phyloP scores from a whole-genome alignment of 805 yeast genomes.

The Blastobotrys peoriensis region DNA sequence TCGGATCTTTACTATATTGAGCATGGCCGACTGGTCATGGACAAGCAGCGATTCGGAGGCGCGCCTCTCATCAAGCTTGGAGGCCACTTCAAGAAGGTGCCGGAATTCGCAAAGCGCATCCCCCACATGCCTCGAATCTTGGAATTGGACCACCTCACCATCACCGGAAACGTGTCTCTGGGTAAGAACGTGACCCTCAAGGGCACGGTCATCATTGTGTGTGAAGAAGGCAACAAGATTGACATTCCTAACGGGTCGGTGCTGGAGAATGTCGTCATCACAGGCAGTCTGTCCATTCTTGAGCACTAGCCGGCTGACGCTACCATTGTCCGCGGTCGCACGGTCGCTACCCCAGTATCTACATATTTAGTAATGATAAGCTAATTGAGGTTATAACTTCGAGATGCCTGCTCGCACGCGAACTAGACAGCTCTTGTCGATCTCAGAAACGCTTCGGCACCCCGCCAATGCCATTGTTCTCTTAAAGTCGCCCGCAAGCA shows the following conservation, averaged over 20 bases:
- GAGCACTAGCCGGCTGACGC: conserved; percentile 79
- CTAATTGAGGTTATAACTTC: background rate
- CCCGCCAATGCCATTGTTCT: conserved; percentile 26
- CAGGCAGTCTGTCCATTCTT: conserved; percentile 91
- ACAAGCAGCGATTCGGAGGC: conserved; percentile 81
- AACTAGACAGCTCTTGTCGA: background rate
- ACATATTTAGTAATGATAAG: background rate
- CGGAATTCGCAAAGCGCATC: conserved; percentile 81
- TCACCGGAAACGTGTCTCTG: conserved; percentile 90
- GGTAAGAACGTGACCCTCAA: conserved; percentile 88
- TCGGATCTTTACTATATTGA: conserved; percentile 87
- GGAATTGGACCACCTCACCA: conserved; percentile 94
- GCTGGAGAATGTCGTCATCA: conserved; percentile 92
- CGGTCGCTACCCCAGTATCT: background rate
- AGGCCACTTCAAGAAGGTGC: conserved; percentile 92
- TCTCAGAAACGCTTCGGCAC: conserved; percentile 1
- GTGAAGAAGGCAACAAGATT: conserved; percentile 93
- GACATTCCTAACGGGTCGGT: conserved; percentile 96
- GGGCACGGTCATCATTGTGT: conserved; percentile 96
- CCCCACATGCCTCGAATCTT: conserved; percentile 94
- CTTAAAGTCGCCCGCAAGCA: conserved; percentile 23
- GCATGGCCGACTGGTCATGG: conserved; percentile 84
- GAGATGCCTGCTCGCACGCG: background rate
- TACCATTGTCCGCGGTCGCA: background rate
- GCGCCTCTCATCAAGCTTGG: conserved; percentile 95